Percentiles rank a stretch among this genome's conserved stretches.
phyloP scores from a whole-genome alignment of 306 rosid species.

The Lithocarpus polystachyus region DNA sequence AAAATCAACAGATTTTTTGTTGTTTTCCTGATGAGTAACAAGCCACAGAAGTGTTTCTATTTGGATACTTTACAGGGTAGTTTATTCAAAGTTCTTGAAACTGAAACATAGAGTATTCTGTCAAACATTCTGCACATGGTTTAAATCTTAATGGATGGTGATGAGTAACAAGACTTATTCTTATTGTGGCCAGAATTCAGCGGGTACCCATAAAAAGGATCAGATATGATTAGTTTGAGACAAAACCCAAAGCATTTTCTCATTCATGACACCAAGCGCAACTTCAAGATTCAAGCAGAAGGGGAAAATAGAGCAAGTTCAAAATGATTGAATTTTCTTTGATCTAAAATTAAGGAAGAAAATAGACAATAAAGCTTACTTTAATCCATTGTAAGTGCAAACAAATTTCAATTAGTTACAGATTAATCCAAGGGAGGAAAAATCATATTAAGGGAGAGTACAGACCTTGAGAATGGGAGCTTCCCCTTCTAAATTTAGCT shows the following conservation, averaged over 20 bases:
- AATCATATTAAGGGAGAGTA: constrained; percentile 7
- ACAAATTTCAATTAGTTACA: neutral
- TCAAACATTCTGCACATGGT: neutral
- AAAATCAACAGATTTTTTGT: too few relatives aligned
- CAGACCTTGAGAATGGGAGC: constrained; percentile 77
- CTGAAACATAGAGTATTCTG: neutral
- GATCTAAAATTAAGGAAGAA: neutral
- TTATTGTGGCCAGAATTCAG: neutral
- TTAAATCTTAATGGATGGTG: neutral
- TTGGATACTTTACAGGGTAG: neutral
- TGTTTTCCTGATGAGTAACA: neutral
- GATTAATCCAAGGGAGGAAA: neutral
- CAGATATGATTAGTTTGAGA: neutral
- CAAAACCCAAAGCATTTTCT: neutral
- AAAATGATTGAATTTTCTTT: neutral
- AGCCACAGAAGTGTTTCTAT: neutral
- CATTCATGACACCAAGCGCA: neutral
- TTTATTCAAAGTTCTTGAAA: neutral
- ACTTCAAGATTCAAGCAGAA: neutral
- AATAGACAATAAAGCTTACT: neutral
- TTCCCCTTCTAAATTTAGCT: constrained; percentile 74
- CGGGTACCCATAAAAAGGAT: neutral
- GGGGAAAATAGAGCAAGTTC: neutral
- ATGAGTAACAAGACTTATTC: neutral
- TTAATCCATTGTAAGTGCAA: neutral